Evolutionary conservation across 2,329 filamentous ascomycete species (phyloP).

Genomic region (Thelonectria blattea): DNA sequence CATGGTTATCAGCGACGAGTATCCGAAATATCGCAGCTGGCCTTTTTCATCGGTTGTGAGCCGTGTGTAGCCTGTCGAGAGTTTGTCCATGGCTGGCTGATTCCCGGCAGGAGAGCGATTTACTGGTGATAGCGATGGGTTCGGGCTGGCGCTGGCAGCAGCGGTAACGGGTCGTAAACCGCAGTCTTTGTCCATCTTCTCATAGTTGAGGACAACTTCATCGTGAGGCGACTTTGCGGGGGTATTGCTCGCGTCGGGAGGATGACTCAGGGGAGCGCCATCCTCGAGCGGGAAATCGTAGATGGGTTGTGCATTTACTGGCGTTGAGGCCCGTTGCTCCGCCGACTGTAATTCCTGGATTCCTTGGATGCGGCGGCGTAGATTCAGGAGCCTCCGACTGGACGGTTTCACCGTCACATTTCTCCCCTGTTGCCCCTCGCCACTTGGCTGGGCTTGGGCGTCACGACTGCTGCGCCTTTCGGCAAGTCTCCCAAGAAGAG

Average conservation of each 20-base stretch:
- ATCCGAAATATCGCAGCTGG: neutral
- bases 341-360: neutral
- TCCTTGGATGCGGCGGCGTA: neutral
- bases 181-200: slow-evolving; percentile 3
- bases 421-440: neutral
- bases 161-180: neutral
- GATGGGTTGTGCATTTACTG: neutral
- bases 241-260: neutral
- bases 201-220: neutral
- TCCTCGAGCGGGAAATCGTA: neutral
- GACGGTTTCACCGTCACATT: neutral
- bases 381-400: neutral
- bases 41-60: slow-evolving; percentile 1
- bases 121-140: neutral
- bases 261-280: neutral
- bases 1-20: neutral
- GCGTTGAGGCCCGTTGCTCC: neutral
- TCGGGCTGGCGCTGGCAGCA: neutral
- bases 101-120: neutral
- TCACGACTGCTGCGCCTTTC: neutral
- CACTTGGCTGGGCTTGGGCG: neutral
- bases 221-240: neutral
- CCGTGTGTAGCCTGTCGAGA: neutral
- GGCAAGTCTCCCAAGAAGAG: neutral
- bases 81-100: neutral